Percentiles rank a stretch among this genome's conserved stretches.
phyloP scores from a whole-genome alignment of 768 basidiomycete species.

The Podaxis pistillaris region DNA sequence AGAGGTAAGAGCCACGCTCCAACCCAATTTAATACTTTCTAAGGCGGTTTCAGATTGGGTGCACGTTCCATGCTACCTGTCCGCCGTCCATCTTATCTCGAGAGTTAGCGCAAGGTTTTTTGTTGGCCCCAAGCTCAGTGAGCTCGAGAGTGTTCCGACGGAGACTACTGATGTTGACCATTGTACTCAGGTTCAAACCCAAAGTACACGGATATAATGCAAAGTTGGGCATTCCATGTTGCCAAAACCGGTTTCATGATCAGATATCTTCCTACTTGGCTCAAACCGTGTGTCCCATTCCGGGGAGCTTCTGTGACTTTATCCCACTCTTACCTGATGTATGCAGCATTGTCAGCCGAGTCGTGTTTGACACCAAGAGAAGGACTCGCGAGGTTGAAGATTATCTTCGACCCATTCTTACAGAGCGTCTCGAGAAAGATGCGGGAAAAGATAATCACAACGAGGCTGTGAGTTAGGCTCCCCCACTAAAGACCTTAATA shows the following conservation, averaged over 20 bases:
- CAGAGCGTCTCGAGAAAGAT: constrained; percentile 9
- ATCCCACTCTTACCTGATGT: background rate
- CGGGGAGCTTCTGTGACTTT: background rate
- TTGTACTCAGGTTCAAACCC: constrained; percentile 35
- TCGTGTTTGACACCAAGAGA: background rate
- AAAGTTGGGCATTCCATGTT: constrained; percentile 35
- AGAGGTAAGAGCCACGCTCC: constrained; percentile 20
- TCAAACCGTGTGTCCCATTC: constrained; percentile 40
- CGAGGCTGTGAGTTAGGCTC: constrained; percentile 26
- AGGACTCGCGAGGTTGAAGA: constrained; percentile 10
- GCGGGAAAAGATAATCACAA: constrained; percentile 24
- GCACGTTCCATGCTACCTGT: background rate
- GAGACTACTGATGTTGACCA: background rate
- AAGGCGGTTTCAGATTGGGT: constrained; percentile 1
- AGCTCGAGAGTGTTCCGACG: background rate
- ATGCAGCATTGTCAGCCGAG: constrained; percentile 7
- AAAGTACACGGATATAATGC: constrained; percentile 37
- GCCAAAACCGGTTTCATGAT: constrained; percentile 30
- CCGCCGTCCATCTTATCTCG: constrained; percentile 17
- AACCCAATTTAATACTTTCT: background rate
- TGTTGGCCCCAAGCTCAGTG: constrained; percentile 28
- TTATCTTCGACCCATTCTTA: constrained; percentile 10
- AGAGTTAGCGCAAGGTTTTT: constrained; percentile 27
- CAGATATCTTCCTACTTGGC: constrained; percentile 35
- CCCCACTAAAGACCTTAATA: background rate